These are phyloP conservation scores for Fraxinus paxiana DNA, from an alignment of 305 asterid genomes.

Conservation along the genomic window DNA sequence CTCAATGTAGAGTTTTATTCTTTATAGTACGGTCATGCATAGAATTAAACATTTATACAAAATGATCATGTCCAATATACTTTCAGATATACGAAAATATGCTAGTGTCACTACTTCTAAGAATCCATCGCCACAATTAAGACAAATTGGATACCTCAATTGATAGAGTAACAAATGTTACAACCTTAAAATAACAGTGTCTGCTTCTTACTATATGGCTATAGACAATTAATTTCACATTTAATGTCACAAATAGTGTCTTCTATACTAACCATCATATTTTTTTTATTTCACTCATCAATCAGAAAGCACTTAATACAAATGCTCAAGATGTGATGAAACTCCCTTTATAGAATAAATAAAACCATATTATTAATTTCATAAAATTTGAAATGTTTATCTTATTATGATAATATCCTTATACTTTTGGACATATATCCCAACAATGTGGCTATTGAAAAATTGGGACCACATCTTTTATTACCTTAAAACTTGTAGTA, in stretches of 20 bases:
- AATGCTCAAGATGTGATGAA: background rate
- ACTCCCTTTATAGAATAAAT: background rate
- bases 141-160: background rate
- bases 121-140: background rate
- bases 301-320: too few relatives aligned
- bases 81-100: background rate
- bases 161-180: background rate
- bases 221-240: background rate
- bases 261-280: background rate
- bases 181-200: too few relatives aligned
- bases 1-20: background rate
- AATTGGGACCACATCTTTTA: slow-evolving; percentile 16
- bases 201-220: background rate
- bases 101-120: background rate
- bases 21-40: background rate
- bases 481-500: slow-evolving; percentile 10
- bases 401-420: background rate
- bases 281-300: background rate
- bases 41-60: background rate
- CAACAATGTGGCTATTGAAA: slow-evolving; percentile 16
- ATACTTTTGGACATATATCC: background rate
- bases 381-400: background rate
- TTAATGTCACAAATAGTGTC: background rate
- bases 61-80: background rate
- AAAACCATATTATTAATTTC: background rate